phyloP scores from a whole-genome alignment of 1,284 basidiomycete species.

The Bondarzewia mesenterica region DNA sequence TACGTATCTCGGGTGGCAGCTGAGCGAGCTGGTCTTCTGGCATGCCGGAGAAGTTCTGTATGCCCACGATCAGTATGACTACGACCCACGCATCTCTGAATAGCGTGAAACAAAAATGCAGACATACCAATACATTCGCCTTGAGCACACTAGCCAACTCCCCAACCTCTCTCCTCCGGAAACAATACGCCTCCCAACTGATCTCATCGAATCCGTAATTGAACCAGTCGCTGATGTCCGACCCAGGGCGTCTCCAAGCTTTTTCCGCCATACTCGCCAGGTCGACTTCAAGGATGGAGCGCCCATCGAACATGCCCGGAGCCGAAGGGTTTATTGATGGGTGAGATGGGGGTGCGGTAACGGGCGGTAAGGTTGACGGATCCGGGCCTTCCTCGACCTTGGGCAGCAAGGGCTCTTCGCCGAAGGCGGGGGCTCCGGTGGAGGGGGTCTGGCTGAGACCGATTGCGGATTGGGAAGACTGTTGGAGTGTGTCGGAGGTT shows the following conservation, averaged over 20 bases:
- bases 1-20: constrained; percentile 69
- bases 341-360: constrained; percentile 64
- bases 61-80: background rate
- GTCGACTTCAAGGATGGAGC: constrained; percentile 87
- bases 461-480: constrained; percentile 17
- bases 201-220: constrained; percentile 99
- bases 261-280: constrained; percentile 77
- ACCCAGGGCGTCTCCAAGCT: constrained; percentile 89
- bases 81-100: too few species aligned
- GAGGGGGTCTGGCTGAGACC: constrained; percentile 22
- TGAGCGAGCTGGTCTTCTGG: constrained; percentile 70
- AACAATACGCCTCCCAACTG: constrained; percentile 89
- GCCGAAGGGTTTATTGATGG: constrained; percentile 65
- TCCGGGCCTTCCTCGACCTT: constrained; percentile 46
- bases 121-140: constrained; percentile 65
- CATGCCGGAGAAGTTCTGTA: constrained; percentile 73
- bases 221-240: constrained; percentile 96
- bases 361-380: constrained; percentile 53
- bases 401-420: constrained; percentile 6
- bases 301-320: constrained; percentile 66
- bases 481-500: constrained; percentile 21
- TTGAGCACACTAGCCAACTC: constrained; percentile 74
- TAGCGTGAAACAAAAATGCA: constrained; percentile 1
- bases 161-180: constrained; percentile 75
- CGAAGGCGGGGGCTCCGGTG: constrained; percentile 16